Evolutionary conservation across 2,329 filamentous ascomycete genomes (phyloP).

Genomic region (Cladosporium halotolerans): DNA sequence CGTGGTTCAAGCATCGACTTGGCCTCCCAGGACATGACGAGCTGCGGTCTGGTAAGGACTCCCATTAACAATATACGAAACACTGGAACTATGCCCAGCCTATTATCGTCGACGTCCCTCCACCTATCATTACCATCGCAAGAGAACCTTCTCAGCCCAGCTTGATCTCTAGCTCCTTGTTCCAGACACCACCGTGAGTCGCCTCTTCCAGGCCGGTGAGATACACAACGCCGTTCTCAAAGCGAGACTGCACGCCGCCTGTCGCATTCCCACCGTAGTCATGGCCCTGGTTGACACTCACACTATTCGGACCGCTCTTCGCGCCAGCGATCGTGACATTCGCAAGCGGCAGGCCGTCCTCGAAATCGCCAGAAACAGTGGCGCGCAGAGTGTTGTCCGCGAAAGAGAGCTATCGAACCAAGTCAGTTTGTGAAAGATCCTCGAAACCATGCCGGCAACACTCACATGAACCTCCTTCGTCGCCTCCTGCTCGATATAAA

Average conservation of each 20-base stretch:
- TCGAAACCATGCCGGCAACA: not conserved
- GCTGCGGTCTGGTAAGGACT: too few relatives aligned
- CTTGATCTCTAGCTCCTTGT: conserved; percentile 11
- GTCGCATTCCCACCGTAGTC: not conserved
- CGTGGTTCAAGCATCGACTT: too few relatives aligned
- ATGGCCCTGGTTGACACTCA: not conserved
- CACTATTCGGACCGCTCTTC: not conserved
- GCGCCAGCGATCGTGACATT: conserved; percentile 26
- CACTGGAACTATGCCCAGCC: not conserved
- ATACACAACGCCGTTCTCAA: conserved; percentile 14
- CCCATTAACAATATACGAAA: too few relatives aligned
- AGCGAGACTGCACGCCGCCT: conserved; percentile 8
- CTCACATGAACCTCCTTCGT: conserved; percentile 21
- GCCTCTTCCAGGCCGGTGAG: conserved; percentile 15
- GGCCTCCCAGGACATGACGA: too few relatives aligned
- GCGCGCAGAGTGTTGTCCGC: conserved; percentile 18
- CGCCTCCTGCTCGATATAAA: conserved; percentile 19
- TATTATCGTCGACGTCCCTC: not conserved
- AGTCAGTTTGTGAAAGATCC: not conserved
- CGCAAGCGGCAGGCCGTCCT: conserved; percentile 19
- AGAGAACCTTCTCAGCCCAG: not conserved
- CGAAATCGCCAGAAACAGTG: conserved; percentile 18
- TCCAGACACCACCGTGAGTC: conserved; percentile 16
- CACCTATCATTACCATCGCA: not conserved
- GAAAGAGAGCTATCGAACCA: conserved; percentile 16